Conservation (phyloP, 768 basidiomycete species). For the Tricholoma terreum region DNA sequence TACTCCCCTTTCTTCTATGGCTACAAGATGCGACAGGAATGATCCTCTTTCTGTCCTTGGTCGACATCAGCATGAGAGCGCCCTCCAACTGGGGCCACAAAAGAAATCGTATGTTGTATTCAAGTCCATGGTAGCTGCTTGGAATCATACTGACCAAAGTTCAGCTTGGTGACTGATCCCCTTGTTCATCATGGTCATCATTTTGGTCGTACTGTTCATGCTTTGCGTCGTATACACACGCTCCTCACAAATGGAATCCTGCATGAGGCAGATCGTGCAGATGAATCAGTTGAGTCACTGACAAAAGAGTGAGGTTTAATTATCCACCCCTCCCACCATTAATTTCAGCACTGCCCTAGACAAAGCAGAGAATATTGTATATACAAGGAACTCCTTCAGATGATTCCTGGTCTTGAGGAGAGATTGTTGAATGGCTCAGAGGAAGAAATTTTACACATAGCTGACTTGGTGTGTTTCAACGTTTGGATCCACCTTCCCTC, state of each 20-base stretch:
- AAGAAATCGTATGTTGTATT: background rate
- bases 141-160: background rate
- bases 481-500: background rate
- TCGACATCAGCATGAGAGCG: background rate
- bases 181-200: slow-evolving; percentile 22
- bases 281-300: slow-evolving; percentile 2
- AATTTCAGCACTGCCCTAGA: background rate
- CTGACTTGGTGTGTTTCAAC: slow-evolving; percentile 14
- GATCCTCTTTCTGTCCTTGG: background rate
- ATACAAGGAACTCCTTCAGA: slow-evolving; percentile 3
- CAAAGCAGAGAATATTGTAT: slow-evolving; percentile 9
- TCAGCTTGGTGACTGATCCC: slow-evolving; percentile 5
- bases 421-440: slow-evolving; percentile 14
- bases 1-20: no score
- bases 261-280: slow-evolving; percentile 5
- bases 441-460: slow-evolving; percentile 16
- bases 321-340: background rate
- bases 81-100: slow-evolving; percentile 1
- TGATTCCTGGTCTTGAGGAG: slow-evolving; percentile 7
- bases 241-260: slow-evolving; percentile 15
- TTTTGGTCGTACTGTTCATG: slow-evolving; percentile 15
- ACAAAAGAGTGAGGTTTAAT: slow-evolving; percentile 1
- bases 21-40: background rate
- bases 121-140: background rate
- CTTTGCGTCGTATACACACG: slow-evolving; percentile 7